These are phyloP conservation scores for Kandelia obovata DNA, from an alignment of 345 rosid genomes.

Conservation along the genomic window DNA sequence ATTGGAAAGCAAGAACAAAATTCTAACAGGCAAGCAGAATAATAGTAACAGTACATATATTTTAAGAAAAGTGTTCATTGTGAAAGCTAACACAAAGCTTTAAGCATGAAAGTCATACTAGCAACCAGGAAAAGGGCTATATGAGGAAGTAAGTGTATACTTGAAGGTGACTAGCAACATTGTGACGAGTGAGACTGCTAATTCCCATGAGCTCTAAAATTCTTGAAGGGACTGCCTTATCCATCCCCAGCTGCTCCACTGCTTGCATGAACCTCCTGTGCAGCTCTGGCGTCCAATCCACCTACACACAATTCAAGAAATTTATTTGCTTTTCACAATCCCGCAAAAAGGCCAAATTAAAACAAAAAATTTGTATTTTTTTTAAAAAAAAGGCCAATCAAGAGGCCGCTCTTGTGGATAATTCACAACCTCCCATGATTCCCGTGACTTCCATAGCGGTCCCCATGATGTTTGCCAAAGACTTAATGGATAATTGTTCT, in stretches of 20 bases:
- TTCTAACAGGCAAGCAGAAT: no score
- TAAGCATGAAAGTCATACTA: not conserved
- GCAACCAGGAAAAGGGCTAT: not conserved
- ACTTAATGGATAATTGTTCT: no score
- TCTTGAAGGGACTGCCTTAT: conserved; percentile 95
- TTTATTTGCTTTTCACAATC: not conserved
- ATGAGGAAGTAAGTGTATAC: conserved; percentile 31
- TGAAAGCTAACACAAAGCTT: not conserved
- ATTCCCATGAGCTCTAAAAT: conserved; percentile 90
- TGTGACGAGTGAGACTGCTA: conserved; percentile 90
- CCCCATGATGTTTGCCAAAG: conserved; percentile 5
- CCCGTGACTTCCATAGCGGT: conserved; percentile 22
- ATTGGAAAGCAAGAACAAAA: no score
- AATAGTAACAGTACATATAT: no score
- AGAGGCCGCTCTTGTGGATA: conserved; percentile 3
- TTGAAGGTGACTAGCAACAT: conserved; percentile 95
- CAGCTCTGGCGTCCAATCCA: conserved; percentile 97
- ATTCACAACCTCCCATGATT: conserved; percentile 16
- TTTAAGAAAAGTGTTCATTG: not conserved
- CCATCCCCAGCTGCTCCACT: conserved; percentile 92
- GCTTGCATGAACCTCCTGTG: conserved; percentile 92
- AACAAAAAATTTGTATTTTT: not conserved
- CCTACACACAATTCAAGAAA: conserved; percentile 45
- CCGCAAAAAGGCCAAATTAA: not conserved
- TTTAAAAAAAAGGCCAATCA: not conserved